Conservation (phyloP, 345 rosid species). For the Murraya paniculata region DNA sequence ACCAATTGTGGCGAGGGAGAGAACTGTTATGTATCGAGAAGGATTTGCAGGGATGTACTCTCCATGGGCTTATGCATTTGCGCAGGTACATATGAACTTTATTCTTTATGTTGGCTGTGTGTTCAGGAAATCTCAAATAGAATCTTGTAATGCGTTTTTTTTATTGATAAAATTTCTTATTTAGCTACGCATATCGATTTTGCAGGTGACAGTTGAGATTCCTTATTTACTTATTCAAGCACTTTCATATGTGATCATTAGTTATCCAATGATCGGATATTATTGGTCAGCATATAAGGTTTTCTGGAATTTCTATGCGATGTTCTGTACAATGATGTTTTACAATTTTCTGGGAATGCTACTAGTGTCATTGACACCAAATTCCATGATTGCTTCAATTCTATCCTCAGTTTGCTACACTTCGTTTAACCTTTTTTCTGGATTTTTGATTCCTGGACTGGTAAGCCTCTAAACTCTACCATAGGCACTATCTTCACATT, state of each 20-base stretch:
- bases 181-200: background rate
- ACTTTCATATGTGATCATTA: conserved; percentile 31
- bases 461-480: conserved; percentile 35
- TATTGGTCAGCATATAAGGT: conserved; percentile 47
- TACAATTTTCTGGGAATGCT: conserved; percentile 68
- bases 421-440: conserved; percentile 53
- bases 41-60: conserved; percentile 88
- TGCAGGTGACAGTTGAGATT: conserved; percentile 63
- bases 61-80: conserved; percentile 61
- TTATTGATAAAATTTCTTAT: background rate
- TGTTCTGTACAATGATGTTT: conserved; percentile 51
- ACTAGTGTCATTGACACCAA: conserved; percentile 64
- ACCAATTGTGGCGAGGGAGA: conserved; percentile 51
- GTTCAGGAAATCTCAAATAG: too few species aligned
- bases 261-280: conserved; percentile 74
- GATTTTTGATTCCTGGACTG: conserved; percentile 62
- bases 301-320: conserved; percentile 60
- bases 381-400: conserved; percentile 52
- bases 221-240: conserved; percentile 61
- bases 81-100: conserved; percentile 39
- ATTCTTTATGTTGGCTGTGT: too few species aligned
- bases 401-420: conserved; percentile 40
- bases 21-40: conserved; percentile 70
- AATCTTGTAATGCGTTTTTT: too few species aligned
- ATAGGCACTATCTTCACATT: too few species aligned